A percentile compares a stretch with the other conserved stretches of the same genome.
These are phyloP conservation scores for Bremia lactucae DNA, from an alignment of 352 stramenopile genomes.

Conservation along the genomic window DNA sequence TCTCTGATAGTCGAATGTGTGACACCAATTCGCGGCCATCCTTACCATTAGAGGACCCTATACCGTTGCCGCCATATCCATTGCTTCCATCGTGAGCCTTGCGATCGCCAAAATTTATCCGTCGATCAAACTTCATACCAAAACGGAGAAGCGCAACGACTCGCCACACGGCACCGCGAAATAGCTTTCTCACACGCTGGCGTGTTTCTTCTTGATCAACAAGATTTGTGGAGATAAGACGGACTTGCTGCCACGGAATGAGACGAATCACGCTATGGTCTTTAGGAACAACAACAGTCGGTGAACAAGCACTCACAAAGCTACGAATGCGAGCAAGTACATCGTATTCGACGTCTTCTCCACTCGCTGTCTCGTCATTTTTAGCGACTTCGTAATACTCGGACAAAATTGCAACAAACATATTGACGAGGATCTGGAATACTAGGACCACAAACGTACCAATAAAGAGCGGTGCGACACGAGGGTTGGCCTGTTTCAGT, in stretches of 20 bases:
- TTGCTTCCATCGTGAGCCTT: conserved; percentile 25
- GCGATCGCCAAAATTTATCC: conserved; percentile 64
- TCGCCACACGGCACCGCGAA: conserved; percentile 76
- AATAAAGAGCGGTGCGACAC: conserved; percentile 71
- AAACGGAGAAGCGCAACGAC: conserved; percentile 82
- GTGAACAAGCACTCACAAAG: conserved; percentile 63
- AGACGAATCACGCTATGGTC: conserved; percentile 71
- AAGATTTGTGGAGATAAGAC: conserved; percentile 80
- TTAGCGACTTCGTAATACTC: conserved; percentile 83
- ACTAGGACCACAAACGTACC: conserved; percentile 79
- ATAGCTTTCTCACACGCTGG: conserved; percentile 71
- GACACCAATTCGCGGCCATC: conserved; percentile 44
- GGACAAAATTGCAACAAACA: conserved; percentile 85
- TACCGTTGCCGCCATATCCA: conserved; percentile 5
- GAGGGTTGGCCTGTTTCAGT: conserved; percentile 68
- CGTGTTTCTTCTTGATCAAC: conserved; percentile 79
- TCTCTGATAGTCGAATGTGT: conserved; percentile 78
- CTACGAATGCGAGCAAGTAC: conserved; percentile 68
- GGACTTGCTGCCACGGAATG: conserved; percentile 60
- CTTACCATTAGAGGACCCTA: conserved; percentile 8
- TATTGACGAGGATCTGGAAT: conserved; percentile 83
- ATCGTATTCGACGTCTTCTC: conserved; percentile 79
- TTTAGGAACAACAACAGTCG: conserved; percentile 61
- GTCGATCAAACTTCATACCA: conserved; percentile 80
- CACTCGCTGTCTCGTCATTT: conserved; percentile 52